phyloP scores from a whole-genome alignment of 257 asterid genomes.

The Datura wrightii region DNA sequence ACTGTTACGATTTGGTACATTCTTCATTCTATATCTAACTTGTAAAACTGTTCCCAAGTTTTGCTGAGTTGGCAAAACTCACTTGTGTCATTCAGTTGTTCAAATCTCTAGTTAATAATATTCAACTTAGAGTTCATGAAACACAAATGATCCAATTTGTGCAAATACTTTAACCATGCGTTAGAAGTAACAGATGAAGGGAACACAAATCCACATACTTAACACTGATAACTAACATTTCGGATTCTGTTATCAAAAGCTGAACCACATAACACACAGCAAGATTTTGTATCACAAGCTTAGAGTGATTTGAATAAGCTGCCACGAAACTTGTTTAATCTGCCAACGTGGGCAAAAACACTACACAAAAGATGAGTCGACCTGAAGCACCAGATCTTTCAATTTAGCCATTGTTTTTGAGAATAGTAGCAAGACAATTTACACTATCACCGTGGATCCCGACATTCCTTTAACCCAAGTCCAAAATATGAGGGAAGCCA shows the following conservation, averaged over 20 bases:
- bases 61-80: neutral
- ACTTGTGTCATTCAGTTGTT: neutral
- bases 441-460: neutral
- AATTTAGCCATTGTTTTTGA: neutral
- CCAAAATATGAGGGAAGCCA: neutral
- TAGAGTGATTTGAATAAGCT: constrained; percentile 3
- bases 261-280: neutral
- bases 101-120: neutral
- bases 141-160: neutral
- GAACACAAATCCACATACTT: neutral
- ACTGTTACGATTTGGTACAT: neutral
- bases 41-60: neutral
- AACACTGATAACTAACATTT: neutral
- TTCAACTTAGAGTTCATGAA: neutral
- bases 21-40: neutral
- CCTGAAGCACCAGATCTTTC: constrained; percentile 1
- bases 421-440: neutral
- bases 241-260: neutral
- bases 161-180: neutral
- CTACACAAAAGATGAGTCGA: neutral
- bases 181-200: neutral
- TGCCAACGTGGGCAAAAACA: neutral
- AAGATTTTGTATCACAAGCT: neutral
- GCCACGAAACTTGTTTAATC: neutral
- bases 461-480: neutral